phyloP scores from a whole-genome alignment of 1,284 basidiomycete species.

The Ustilago nuda region DNA sequence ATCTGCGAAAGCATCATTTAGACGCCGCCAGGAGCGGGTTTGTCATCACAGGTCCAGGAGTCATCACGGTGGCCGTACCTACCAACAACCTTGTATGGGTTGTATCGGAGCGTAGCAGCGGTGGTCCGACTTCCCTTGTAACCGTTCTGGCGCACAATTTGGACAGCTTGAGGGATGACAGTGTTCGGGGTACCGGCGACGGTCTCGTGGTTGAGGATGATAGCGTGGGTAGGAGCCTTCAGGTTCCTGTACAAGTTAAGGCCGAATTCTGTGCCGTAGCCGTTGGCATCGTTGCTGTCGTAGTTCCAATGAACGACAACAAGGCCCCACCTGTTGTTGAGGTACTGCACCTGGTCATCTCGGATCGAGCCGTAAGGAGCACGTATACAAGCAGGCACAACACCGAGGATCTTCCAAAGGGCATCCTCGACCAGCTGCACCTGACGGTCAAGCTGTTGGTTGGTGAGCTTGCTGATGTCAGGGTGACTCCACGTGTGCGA shows the following conservation, averaged over 20 bases:
- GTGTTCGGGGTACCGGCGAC: conserved; percentile 38
- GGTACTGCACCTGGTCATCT: conserved; percentile 44
- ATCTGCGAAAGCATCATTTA: not conserved
- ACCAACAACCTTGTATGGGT: conserved; percentile 58
- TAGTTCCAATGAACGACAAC: conserved; percentile 57
- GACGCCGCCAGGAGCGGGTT: conserved; percentile 33
- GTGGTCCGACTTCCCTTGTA: conserved; percentile 53
- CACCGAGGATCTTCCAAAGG: conserved; percentile 60
- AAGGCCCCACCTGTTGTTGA: conserved; percentile 54
- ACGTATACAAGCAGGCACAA: conserved; percentile 56
- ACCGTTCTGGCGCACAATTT: conserved; percentile 51
- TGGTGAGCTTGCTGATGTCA: conserved; percentile 38
- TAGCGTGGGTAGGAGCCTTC: conserved; percentile 48
- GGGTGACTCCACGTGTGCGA: conserved; percentile 58
- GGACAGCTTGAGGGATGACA: conserved; percentile 55
- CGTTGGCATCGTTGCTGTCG: conserved; percentile 55
- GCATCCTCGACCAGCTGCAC: conserved; percentile 59
- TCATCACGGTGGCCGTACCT: conserved; percentile 39
- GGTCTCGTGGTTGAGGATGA: conserved; percentile 63
- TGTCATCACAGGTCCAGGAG: conserved; percentile 57
- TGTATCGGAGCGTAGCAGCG: conserved; percentile 40
- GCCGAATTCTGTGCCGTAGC: conserved; percentile 25
- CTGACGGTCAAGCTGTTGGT: conserved; percentile 51
- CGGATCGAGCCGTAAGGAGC: conserved; percentile 56
- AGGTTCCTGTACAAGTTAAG: conserved; percentile 47